phyloP scores from a whole-genome alignment of 2,329 filamentous ascomycete genomes.

The Pleurostoma richardsiae region DNA sequence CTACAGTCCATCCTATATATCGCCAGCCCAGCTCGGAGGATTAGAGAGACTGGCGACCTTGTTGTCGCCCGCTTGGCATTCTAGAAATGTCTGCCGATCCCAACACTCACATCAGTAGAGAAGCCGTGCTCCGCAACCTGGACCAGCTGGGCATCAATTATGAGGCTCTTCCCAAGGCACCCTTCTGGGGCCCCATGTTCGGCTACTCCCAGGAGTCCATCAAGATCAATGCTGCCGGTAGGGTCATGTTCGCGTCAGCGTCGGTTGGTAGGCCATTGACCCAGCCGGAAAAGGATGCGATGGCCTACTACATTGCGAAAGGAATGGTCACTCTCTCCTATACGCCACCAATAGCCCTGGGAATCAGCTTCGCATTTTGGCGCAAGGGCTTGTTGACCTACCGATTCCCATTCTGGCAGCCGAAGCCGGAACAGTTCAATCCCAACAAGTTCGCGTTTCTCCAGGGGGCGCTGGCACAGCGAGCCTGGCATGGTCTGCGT shows the following conservation, averaged over 20 bases:
- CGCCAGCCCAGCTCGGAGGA: too few species aligned
- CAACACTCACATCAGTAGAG: background rate
- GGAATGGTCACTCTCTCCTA: slow-evolving; percentile 16
- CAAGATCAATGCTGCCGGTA: slow-evolving; percentile 2
- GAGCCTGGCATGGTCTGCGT: slow-evolving; percentile 29
- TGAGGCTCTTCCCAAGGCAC: slow-evolving; percentile 4
- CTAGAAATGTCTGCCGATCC: too few species aligned
- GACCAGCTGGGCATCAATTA: slow-evolving; percentile 9
- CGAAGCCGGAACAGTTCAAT: slow-evolving; percentile 22
- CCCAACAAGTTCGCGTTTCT: slow-evolving; percentile 25
- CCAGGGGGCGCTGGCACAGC: slow-evolving; percentile 16
- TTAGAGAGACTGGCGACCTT: too few species aligned
- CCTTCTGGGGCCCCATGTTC: slow-evolving; percentile 3
- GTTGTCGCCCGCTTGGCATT: too few species aligned
- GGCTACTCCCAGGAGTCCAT: background rate
- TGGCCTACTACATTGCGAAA: slow-evolving; percentile 18
- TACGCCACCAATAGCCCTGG: slow-evolving; percentile 17
- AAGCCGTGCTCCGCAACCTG: slow-evolving; percentile 4
- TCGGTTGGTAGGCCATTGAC: slow-evolving; percentile 11
- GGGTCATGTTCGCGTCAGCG: slow-evolving; percentile 5
- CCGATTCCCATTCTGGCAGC: slow-evolving; percentile 34
- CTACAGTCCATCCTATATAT: too few species aligned
- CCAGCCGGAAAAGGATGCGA: slow-evolving; percentile 17
- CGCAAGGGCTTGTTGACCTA: slow-evolving; percentile 21
- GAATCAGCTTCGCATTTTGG: slow-evolving; percentile 16